Base-by-base conservation (phyloP, 345 rosid species). In the Erysimum cheiranthoides region DNA sequence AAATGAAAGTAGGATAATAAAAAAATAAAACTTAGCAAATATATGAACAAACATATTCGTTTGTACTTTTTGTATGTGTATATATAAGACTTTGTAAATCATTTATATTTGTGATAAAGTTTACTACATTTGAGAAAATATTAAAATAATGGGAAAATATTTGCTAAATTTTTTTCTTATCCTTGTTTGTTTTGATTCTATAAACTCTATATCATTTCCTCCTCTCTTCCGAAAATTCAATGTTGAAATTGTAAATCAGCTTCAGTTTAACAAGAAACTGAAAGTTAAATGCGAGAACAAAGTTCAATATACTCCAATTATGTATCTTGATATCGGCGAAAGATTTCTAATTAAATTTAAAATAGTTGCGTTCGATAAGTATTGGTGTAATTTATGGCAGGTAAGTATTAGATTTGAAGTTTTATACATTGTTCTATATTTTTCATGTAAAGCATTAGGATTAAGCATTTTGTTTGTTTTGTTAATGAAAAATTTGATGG, bases 351-450 rank as follows among this genome's bases (percentile, higher is more conserved):
- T 73, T 42, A 42, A 53, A 31, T 63, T 73, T 52, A 49, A 2
- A 31, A 63, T 13, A 2, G 52, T 70, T 31, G 56, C 25, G 25
- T 21, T 21, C 25, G 25, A 21, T 21, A 21, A 2, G 9, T 73
- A 73, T 18, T 73, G 70, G 70, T 73, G 70, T 40, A 63, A 73
- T 35, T 42, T 73, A 21, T 73, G 77, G 77, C 64, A 73, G 77
- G 77, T 73, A 36, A 12, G 25, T 21, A 11, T 13, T 40, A 17
- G 2, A 17, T 30, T 40, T 70, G 0, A 25, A 10, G 10, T 4
- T 25, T 36, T 10, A 57, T 28, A 51, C 10, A 30, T 52, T 52
- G 16, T 42, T 52, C 25, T 43, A 28, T 13, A 63, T 57, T 17
- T 6, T 14, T 45, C 14, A 43, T 16, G 38, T 63, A 62, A 39